A percentile compares a stretch with the other conserved stretches of the same genome.
These are phyloP conservation scores for Leccinum subgranulosum DNA, from an alignment of 768 basidiomycete species.

Conservation along the genomic window DNA sequence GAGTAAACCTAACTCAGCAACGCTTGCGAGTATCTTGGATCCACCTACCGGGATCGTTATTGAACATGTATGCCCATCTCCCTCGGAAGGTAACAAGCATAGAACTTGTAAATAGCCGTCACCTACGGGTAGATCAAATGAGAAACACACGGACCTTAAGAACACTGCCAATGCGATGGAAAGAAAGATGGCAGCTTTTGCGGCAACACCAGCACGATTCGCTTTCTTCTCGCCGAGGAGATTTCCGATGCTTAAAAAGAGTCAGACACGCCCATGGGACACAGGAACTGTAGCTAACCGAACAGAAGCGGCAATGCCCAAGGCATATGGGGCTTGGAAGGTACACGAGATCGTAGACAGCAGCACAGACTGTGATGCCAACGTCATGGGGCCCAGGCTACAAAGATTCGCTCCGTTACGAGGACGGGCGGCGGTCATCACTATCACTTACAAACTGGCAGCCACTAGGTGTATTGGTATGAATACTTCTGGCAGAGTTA, in stretches of 20 bases:
- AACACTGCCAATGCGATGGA: constrained; percentile 56
- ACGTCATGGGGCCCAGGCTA: constrained; percentile 73
- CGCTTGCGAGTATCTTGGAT: not conserved
- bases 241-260: constrained; percentile 68
- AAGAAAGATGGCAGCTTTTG: constrained; percentile 63
- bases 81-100: constrained; percentile 59
- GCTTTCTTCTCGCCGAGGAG: constrained; percentile 80
- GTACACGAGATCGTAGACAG: constrained; percentile 69
- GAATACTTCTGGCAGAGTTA: not conserved
- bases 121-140: not conserved
- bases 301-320: constrained; percentile 82
- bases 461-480: constrained; percentile 36
- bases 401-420: constrained; percentile 16
- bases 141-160: constrained; percentile 46
- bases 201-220: constrained; percentile 64
- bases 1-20: not conserved
- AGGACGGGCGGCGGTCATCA: not conserved
- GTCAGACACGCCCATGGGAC: not conserved
- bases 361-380: constrained; percentile 89
- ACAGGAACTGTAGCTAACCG: constrained; percentile 44
- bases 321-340: constrained; percentile 80
- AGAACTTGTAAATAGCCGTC: constrained; percentile 31
- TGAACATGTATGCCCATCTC: constrained; percentile 76
- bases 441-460: constrained; percentile 44
- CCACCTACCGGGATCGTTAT: constrained; percentile 50